These are phyloP conservation scores for Fraxinus floribunda DNA, from an alignment of 305 asterid species.

Conservation along the genomic window DNA sequence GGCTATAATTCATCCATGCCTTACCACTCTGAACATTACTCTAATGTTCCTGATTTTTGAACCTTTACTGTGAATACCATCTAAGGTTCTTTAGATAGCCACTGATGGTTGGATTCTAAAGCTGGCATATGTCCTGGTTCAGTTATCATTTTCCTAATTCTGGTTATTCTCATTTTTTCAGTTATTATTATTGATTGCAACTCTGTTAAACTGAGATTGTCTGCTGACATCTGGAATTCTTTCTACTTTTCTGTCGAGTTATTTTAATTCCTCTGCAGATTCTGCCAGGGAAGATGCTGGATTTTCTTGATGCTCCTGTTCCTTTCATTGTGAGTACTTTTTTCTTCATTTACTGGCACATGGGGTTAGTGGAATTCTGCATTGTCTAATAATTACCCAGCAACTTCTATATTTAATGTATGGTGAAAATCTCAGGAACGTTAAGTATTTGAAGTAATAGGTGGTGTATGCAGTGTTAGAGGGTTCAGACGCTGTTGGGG, in stretches of 20 bases:
- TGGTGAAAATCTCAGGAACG: neutral
- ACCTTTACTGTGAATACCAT: neutral
- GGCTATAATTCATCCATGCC: neutral
- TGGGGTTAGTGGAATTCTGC: neutral
- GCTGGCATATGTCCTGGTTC: slow-evolving; percentile 8
- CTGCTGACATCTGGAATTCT: slow-evolving; percentile 18
- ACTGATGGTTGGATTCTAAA: neutral
- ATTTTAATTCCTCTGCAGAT: slow-evolving; percentile 49
- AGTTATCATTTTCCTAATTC: slow-evolving; percentile 13
- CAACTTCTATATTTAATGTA: neutral
- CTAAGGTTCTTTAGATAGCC: slow-evolving; percentile 1
- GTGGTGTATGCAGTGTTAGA: neutral
- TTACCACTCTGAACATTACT: neutral
- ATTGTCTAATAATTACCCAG: neutral
- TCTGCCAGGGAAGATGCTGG: slow-evolving; percentile 90
- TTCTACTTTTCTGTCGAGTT: slow-evolving; percentile 16
- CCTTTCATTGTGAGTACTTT: slow-evolving; percentile 79
- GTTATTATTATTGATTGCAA: neutral
- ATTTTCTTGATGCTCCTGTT: slow-evolving; percentile 97
- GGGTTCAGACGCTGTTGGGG: neutral
- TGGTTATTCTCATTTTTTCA: neutral
- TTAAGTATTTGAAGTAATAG: slow-evolving; percentile 16
- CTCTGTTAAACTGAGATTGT: neutral
- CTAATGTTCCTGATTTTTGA: neutral
- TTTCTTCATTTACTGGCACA: slow-evolving; percentile 10